phyloP scores from a whole-genome alignment of 345 rosid species.

The Dovyalis caffra region DNA sequence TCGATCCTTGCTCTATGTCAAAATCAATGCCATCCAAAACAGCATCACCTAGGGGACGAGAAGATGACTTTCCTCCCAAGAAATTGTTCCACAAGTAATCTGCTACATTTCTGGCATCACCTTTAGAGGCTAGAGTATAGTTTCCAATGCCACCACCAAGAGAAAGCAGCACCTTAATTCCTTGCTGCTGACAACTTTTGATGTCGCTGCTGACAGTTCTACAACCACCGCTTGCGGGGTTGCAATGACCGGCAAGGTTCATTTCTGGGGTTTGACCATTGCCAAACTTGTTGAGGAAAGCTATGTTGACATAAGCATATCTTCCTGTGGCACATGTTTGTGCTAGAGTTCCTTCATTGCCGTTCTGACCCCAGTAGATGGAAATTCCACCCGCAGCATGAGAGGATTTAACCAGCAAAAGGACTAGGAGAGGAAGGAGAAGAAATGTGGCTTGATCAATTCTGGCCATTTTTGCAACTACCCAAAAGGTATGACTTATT shows the following conservation, averaged over 20 bases:
- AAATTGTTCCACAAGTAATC: constrained; percentile 29
- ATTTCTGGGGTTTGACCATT: constrained; percentile 22
- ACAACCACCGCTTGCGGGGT: constrained; percentile 23
- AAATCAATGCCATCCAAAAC: constrained; percentile 30
- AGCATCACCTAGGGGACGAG: constrained; percentile 28
- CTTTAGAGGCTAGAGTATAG: constrained; percentile 24
- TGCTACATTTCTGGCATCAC: constrained; percentile 24
- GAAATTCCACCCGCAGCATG: constrained; percentile 25
- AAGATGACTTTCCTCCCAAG: constrained; percentile 28
- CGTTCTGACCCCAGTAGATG: constrained; percentile 40
- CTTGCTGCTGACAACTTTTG: constrained; percentile 24
- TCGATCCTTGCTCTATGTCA: constrained; percentile 26
- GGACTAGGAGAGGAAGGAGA: constrained; percentile 10
- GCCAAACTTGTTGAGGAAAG: constrained; percentile 38
- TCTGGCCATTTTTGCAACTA: constrained; percentile 11
- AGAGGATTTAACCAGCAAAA: constrained; percentile 8
- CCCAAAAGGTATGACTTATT: background rate
- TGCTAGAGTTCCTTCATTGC: constrained; percentile 33
- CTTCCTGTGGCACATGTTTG: constrained; percentile 28
- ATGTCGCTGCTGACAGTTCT: constrained; percentile 12
- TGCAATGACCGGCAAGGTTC: constrained; percentile 37
- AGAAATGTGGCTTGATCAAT: constrained; percentile 1
- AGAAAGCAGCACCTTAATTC: constrained; percentile 33
- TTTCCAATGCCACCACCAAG: constrained; percentile 31
- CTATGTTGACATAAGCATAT: constrained; percentile 27